Evolutionary conservation across 169 alveolate species (phyloP), one percentile per base, ranked within the genome.

Genomic region (Plasmodium gaboni): DNA sequence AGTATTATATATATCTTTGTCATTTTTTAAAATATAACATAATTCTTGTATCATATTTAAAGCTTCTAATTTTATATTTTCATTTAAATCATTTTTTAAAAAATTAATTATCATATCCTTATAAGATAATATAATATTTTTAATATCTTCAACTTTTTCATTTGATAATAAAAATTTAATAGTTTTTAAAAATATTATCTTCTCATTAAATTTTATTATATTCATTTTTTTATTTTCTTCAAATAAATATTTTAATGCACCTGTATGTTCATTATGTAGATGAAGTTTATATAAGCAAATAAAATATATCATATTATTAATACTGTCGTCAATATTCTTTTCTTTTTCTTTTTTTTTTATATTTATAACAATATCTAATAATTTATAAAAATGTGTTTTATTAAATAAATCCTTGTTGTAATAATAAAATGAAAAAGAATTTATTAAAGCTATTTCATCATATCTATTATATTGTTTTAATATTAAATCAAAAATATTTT

Each of bases 51-150:
- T 15, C 60, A 86, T 70, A 3, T 24, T 46, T 53, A 86, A 32
- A 13, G 87, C 51, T 38, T 69, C 87, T 44, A 86, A 70, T 71
- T 86, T 64, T 32, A 86, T 87, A 69, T 86, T 72, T 61, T 86
- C 92, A 86, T 86, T 86, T 86, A 86, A 86, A 86, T 86, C 92
- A 22, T 86, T 86, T 42, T 86, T 86, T 55, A 86, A 73, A 86
- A 48, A 86, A 53, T 71, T 86, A 8, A 51, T 50, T 60, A 86
- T 48, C 67, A 69, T 48, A 38, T 60, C 48, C 38, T 71, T 59
- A 65, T 86, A 59, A 26, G 76, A 28, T 9, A 71, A 17, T 50
- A 86, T 26, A 24, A 71, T 86, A 24, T 46, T 63, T 51, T 86
- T 86, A 32, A 86, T 59, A 70, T 86, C 92, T 22, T 86, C 38